Conservation (phyloP, 345 rosid genomes). For the Jatropha curcas region DNA sequence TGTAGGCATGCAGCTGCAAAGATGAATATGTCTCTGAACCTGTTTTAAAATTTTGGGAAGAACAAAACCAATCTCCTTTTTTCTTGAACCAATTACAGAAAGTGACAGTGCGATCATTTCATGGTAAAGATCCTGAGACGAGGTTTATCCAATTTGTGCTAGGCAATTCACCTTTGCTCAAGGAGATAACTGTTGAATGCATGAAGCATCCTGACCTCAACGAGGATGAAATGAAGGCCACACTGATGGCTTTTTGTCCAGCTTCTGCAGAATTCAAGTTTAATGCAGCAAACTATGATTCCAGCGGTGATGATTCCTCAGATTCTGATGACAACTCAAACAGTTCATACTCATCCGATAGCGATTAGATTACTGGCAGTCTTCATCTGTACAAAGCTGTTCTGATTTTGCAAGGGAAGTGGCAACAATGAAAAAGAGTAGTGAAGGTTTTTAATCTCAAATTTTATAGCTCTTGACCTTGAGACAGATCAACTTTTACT, state of each 20-base stretch:
- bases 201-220: slow-evolving; percentile 3
- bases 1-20: neutral
- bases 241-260: neutral
- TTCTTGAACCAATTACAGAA: slow-evolving; percentile 1
- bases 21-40: neutral
- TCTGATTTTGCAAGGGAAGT: neutral
- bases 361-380: neutral
- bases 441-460: neutral
- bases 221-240: neutral
- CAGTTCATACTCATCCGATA: slow-evolving; percentile 7
- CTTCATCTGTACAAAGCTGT: no score
- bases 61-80: neutral
- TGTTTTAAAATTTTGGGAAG: slow-evolving; percentile 8
- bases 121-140: neutral
- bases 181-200: neutral
- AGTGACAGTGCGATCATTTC: slow-evolving; percentile 12
- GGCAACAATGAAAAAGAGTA: neutral
- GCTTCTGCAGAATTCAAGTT: neutral
- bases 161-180: neutral
- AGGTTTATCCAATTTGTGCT: slow-evolving; percentile 3
- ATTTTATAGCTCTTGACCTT: neutral
- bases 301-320: slow-evolving; percentile 5
- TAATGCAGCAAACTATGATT: neutral
- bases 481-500: neutral
- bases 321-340: slow-evolving; percentile 10